A percentile compares a stretch with the other conserved stretches of the same genome.
Evolutionary conservation across 257 asterid species (phyloP).

Genomic region (Asclepias syriaca): DNA sequence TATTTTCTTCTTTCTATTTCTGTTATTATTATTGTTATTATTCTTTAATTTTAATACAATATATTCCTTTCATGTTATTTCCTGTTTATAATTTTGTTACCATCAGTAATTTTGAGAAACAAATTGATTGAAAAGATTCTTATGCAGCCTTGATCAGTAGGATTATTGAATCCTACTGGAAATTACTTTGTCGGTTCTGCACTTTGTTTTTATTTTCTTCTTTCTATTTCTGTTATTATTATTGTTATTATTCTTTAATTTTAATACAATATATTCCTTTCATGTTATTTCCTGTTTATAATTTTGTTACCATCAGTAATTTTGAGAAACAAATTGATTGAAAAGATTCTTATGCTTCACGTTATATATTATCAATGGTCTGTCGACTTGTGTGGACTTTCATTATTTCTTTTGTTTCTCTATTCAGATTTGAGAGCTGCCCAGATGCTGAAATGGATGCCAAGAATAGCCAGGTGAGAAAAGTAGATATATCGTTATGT

Average conservation of each 20-base stretch:
- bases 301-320: background rate
- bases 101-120: background rate
- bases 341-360: background rate
- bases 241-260: background rate
- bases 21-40: too few relatives aligned
- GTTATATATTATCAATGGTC: background rate
- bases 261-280: background rate
- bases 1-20: background rate
- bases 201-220: background rate
- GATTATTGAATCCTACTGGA: background rate
- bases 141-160: background rate
- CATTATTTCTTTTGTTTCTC: background rate
- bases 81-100: too few relatives aligned
- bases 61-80: too few relatives aligned
- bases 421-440: slow-evolving; percentile 32
- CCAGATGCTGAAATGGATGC: slow-evolving; percentile 23
- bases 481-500: background rate
- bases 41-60: background rate
- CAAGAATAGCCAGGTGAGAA: slow-evolving; percentile 33
- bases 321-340: background rate
- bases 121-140: background rate
- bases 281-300: background rate
- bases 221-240: too few relatives aligned
- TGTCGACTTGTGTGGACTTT: background rate
- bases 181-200: background rate